These are phyloP conservation scores for Anaeromyces robustus DNA, from an alignment of 192 early-diverging fungal species.

Conservation along the genomic window DNA sequence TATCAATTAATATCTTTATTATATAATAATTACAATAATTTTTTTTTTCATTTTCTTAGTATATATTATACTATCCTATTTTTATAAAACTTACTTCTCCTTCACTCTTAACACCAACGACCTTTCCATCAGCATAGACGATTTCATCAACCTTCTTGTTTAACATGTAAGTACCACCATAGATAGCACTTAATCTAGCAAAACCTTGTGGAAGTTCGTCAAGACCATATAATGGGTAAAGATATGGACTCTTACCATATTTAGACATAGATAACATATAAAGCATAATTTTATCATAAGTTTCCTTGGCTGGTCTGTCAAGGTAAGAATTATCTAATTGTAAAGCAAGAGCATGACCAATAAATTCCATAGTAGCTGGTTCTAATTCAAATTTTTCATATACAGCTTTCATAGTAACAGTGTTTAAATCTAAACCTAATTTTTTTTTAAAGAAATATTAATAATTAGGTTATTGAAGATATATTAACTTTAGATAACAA, in stretches of 20 bases:
- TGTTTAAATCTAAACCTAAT: conserved; percentile 48
- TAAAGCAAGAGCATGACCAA: conserved; percentile 94
- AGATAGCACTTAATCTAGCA: conserved; percentile 92
- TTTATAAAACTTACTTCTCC: conserved; percentile 27
- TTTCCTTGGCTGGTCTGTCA: conserved; percentile 56
- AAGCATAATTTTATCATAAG: conserved; percentile 77
- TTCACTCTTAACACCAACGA: conserved; percentile 80
- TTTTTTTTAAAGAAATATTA: neutral
- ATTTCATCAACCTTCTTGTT: conserved; percentile 83
- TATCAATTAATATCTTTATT: too few species aligned
- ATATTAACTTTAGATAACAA: too few species aligned
- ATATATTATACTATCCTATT: too few species aligned
- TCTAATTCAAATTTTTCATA: conserved; percentile 85
- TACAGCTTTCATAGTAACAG: conserved; percentile 57
- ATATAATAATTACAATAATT: too few species aligned
- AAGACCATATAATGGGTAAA: conserved; percentile 95
- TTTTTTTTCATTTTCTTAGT: too few species aligned
- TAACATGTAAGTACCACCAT: conserved; percentile 99
- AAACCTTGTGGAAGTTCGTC: conserved; percentile 97
- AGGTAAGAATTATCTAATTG: conserved; percentile 75
- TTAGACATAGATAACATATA: conserved; percentile 88
- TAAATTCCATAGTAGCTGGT: conserved; percentile 88
- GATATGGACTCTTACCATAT: conserved; percentile 92
- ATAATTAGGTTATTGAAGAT: too few species aligned
- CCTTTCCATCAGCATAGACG: conserved; percentile 64